Evolutionary conservation across 2,329 filamentous ascomycete species (phyloP).

Genomic region (Chaetothyriales sp.): DNA sequence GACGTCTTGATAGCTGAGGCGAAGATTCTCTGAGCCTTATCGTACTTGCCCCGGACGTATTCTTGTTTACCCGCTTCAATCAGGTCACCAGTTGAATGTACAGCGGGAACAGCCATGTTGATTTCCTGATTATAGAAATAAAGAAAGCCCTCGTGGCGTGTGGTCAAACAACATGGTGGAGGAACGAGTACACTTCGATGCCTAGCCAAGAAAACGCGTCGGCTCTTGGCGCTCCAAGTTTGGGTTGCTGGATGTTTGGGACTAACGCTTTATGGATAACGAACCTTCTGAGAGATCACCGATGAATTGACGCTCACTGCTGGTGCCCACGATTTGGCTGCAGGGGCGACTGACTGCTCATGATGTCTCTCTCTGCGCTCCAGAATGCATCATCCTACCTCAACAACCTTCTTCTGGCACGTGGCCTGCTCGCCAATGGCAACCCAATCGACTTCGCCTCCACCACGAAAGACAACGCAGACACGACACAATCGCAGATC

Average conservation of each 20-base stretch:
- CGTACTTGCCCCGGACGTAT: constrained; percentile 1
- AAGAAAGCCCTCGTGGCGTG: background rate
- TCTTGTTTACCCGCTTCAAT: background rate
- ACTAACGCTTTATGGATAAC: background rate
- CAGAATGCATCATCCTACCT: constrained; percentile 50
- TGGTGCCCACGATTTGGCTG: background rate
- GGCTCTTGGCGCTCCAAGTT: background rate
- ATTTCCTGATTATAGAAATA: background rate
- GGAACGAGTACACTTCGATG: too few species aligned
- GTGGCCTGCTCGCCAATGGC: constrained; percentile 47
- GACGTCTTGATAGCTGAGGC: constrained; percentile 4
- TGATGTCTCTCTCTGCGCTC: constrained; percentile 23
- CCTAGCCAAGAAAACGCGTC: too few species aligned
- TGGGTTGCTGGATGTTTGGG: background rate
- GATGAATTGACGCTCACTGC: background rate
- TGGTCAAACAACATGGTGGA: too few species aligned
- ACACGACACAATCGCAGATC: constrained; percentile 65
- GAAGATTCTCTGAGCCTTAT: constrained; percentile 3
- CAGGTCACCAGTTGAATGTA: background rate
- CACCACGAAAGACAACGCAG: constrained; percentile 43
- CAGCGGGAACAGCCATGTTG: background rate
- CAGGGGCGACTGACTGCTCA: background rate
- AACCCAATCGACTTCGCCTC: constrained; percentile 65
- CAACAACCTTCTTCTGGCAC: constrained; percentile 52
- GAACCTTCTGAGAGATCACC: background rate